phyloP scores from a whole-genome alignment of 139 green algal genomes.

The Picochlorum sp. region DNA sequence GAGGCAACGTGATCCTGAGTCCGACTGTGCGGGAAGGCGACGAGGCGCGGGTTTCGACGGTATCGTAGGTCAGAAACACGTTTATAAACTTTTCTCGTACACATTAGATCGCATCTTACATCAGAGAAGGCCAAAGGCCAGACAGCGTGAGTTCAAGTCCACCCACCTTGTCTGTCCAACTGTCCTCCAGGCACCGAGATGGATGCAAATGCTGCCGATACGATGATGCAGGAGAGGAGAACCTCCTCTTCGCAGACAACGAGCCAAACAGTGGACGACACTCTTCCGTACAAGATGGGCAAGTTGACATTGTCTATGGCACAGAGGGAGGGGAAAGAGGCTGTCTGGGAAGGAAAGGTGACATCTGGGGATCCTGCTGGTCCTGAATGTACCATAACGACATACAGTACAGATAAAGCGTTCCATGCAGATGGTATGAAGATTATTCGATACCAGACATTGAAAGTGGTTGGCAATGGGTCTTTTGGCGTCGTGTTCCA shows the following conservation, averaged over 20 bases:
- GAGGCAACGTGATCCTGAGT: no score
- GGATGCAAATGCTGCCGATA: no score
- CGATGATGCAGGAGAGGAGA: neutral
- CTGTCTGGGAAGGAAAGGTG: conserved; percentile 49
- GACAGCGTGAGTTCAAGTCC: no score
- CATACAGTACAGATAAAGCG: conserved; percentile 12
- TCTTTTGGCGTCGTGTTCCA: conserved; percentile 98
- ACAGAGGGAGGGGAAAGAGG: conserved; percentile 34
- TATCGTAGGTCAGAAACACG: no score
- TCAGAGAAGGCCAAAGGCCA: no score
- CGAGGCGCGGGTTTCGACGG: no score
- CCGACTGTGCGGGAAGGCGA: no score
- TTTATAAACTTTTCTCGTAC: no score
- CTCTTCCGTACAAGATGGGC: conserved; percentile 43
- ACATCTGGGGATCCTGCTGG: conserved; percentile 57
- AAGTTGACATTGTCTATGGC: conserved; percentile 45
- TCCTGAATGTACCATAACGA: conserved; percentile 43
- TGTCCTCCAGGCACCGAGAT: no score
- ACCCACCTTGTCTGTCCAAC: no score
- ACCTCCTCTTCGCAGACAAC: neutral
- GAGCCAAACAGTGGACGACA: neutral
- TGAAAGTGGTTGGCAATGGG: conserved; percentile 93
- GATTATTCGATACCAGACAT: conserved; percentile 78
- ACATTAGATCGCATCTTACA: no score
- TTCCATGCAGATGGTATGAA: conserved; percentile 17